A percentile compares a stretch with the other conserved stretches of the same genome.
phyloP scores from a whole-genome alignment of 208 protist species.

The Lotmaria passim region DNA sequence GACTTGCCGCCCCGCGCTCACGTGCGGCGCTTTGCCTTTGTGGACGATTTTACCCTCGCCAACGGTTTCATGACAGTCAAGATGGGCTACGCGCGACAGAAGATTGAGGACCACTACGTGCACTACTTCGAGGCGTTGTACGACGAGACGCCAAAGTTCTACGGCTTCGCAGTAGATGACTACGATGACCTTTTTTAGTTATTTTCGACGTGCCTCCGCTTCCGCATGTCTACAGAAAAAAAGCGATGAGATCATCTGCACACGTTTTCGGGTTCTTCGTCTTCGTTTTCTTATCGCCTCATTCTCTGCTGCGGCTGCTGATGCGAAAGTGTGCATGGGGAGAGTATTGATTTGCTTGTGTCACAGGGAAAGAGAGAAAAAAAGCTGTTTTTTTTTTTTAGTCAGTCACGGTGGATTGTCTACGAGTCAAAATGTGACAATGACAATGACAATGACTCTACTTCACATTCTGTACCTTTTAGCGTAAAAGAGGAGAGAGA shows the following conservation, averaged over 20 bases:
- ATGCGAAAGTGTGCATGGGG: neutral
- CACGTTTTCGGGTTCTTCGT: neutral
- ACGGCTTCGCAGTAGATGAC: constrained; percentile 91
- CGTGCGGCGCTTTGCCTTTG: constrained; percentile 89
- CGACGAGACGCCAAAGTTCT: constrained; percentile 92
- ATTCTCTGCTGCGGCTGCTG: neutral
- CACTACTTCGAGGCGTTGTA: constrained; percentile 91
- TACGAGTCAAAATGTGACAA: neutral
- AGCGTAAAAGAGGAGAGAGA: neutral
- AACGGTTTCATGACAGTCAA: constrained; percentile 92
- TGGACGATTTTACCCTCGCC: constrained; percentile 89
- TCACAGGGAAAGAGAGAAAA: neutral
- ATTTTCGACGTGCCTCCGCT: neutral
- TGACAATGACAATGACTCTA: neutral
- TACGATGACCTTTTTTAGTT: constrained; percentile 91
- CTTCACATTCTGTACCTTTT: neutral
- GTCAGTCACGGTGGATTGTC: too few relatives aligned
- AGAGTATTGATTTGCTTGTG: neutral
- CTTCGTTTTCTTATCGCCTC: neutral
- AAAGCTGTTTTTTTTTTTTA: too few relatives aligned
- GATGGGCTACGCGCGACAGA: constrained; percentile 85
- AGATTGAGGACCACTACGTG: constrained; percentile 89
- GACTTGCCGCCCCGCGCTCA: constrained; percentile 81
- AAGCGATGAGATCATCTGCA: too few relatives aligned
- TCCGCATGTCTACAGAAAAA: too few relatives aligned